A percentile compares a stretch with the other conserved stretches of the same genome.
These are phyloP conservation scores for Schwanniomyces pseudopolymorphus DNA, from an alignment of 805 yeast genomes.

Conservation along the genomic window DNA sequence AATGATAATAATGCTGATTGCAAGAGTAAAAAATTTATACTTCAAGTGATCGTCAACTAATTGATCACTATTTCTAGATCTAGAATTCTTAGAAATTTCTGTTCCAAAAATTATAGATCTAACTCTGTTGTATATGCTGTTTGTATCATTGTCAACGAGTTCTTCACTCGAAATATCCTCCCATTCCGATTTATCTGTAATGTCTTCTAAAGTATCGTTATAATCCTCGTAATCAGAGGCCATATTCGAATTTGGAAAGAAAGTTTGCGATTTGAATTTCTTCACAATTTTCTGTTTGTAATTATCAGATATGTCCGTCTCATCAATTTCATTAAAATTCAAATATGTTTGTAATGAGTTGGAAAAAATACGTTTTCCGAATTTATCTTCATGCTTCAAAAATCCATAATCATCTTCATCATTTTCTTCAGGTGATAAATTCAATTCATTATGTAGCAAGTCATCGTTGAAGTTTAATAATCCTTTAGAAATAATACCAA, in stretches of 20 bases:
- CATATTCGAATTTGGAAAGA: constrained; percentile 10
- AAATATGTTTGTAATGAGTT: constrained; percentile 25
- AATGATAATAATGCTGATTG: constrained; percentile 41
- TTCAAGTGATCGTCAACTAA: constrained; percentile 40
- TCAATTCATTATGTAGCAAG: constrained; percentile 1
- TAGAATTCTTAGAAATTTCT: constrained; percentile 4
- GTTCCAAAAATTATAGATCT: constrained; percentile 32
- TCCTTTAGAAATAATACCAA: constrained; percentile 14
- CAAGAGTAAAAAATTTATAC: constrained; percentile 42
- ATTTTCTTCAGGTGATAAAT: constrained; percentile 2
- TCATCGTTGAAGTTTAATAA: constrained; percentile 8
- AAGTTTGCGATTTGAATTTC: constrained; percentile 39
- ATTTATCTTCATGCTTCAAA: constrained; percentile 24
- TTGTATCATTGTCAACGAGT: constrained; percentile 1
- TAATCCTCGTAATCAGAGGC: constrained; percentile 11
- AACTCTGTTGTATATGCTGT: constrained; percentile 33
- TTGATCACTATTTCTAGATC: constrained; percentile 16
- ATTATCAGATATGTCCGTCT: constrained; percentile 11
- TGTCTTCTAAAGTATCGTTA: constrained; percentile 12
- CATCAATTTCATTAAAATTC: constrained; percentile 17
- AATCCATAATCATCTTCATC: constrained; percentile 33
- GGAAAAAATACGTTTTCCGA: constrained; percentile 24
- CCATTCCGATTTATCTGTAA: constrained; percentile 13
- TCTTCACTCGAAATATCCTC: constrained; percentile 11
- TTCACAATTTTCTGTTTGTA: constrained; percentile 21